Percentiles rank a stretch among this genome's conserved stretches.
phyloP scores from a whole-genome alignment of 2,329 filamentous ascomycete species.

The Penicillium vulpinum region DNA sequence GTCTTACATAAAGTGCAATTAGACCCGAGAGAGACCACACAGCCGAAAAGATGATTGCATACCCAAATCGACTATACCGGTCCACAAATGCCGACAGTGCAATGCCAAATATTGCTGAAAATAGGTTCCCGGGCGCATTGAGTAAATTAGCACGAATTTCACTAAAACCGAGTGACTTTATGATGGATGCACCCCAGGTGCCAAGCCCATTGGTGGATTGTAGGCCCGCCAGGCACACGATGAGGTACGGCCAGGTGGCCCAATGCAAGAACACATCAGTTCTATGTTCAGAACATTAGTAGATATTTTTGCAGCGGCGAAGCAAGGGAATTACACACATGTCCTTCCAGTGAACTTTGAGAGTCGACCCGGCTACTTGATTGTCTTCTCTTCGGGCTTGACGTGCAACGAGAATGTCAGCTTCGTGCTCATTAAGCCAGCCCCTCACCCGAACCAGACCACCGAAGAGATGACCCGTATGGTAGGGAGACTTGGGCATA shows the following conservation, averaged over 20 bases:
- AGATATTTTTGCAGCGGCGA: background rate
- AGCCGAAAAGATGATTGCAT: background rate
- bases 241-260: background rate
- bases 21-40: background rate
- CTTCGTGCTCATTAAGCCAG: background rate
- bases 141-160: background rate
- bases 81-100: background rate
- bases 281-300: background rate
- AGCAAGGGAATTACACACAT: background rate
- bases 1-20: background rate
- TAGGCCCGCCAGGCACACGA: background rate
- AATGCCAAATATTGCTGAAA: background rate
- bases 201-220: background rate
- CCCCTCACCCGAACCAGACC: background rate
- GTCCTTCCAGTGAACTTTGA: background rate
- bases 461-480: background rate
- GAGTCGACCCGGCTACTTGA: background rate
- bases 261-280: background rate
- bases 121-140: background rate
- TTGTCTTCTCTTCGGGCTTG: background rate
- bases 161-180: background rate
- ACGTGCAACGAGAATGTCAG: background rate
- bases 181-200: background rate
- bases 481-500: background rate
- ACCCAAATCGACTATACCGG: background rate